These are phyloP conservation scores for Symbiodinium pilosum DNA, from an alignment of 73 alveolate species.

Conservation along the genomic window DNA sequence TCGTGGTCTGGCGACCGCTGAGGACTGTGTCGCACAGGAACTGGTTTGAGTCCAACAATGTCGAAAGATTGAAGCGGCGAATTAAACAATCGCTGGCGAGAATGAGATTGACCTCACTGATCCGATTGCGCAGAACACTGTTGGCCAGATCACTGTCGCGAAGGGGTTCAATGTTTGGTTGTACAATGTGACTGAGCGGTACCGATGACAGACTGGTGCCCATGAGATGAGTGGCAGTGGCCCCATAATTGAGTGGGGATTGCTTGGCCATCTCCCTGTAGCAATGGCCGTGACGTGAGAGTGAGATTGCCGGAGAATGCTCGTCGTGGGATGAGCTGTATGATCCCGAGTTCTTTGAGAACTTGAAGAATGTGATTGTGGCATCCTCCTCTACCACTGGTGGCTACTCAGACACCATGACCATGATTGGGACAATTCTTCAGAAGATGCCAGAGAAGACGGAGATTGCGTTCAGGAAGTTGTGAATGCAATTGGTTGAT, in stretches of 20 bases:
- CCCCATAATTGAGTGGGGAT: neutral
- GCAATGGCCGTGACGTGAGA: neutral
- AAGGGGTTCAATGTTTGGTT: too few relatives aligned
- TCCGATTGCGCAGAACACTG: too few relatives aligned
- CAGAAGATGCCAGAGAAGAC: too few relatives aligned
- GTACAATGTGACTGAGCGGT: neutral
- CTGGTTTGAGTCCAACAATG: too few relatives aligned
- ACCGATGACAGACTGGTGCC: neutral
- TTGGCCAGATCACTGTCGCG: too few relatives aligned
- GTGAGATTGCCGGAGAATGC: neutral
- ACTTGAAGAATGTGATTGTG: neutral
- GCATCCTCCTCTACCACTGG: neutral
- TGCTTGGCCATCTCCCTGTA: neutral
- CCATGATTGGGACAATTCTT: neutral
- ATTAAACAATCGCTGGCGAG: too few relatives aligned
- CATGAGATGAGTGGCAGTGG: neutral
- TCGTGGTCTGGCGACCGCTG: too few relatives aligned
- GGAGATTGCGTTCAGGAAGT: neutral
- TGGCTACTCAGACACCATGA: neutral
- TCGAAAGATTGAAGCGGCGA: too few relatives aligned
- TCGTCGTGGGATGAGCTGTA: neutral
- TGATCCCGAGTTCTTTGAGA: neutral
- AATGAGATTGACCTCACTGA: neutral
- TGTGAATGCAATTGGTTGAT: neutral
- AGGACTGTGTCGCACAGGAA: too few relatives aligned